Conservation (phyloP, 163 green algal species). For the Chloroidium sp. region DNA sequence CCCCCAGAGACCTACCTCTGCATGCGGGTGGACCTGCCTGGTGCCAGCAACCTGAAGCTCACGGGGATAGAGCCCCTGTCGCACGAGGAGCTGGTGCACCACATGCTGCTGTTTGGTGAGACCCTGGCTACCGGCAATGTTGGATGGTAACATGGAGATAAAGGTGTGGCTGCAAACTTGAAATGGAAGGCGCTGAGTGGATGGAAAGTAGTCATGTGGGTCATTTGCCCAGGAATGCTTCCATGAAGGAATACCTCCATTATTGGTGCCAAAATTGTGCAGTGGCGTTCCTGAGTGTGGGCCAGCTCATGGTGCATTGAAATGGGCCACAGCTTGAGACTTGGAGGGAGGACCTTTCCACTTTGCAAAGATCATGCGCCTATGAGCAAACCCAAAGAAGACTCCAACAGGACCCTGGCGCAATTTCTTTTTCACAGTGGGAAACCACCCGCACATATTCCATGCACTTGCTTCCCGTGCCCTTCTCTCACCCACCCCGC, state of each 20-base stretch:
- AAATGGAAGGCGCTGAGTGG: not conserved
- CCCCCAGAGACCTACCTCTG: constrained; percentile 56
- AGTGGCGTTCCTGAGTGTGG: no score
- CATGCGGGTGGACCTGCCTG: constrained; percentile 40
- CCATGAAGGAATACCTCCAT: no score
- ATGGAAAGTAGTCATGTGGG: not conserved
- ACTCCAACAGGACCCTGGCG: not conserved
- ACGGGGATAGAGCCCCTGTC: constrained; percentile 53
- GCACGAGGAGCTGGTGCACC: constrained; percentile 58
- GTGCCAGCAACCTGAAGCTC: constrained; percentile 46
- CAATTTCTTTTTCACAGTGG: no score
- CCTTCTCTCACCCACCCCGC: not conserved
- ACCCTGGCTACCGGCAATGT: not conserved
- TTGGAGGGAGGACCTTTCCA: no score
- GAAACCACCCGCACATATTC: no score
- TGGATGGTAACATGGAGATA: not conserved
- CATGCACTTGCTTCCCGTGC: not conserved
- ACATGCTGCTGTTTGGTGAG: constrained; percentile 77
- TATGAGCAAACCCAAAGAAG: no score
- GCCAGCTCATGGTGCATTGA: no score
- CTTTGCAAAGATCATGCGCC: no score
- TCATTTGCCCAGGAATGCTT: no score
- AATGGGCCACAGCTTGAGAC: no score
- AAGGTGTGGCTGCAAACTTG: no score
- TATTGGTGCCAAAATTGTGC: no score